phyloP scores from a whole-genome alignment of 106 monocot species.

The Dendrobium chrysotoxum region DNA sequence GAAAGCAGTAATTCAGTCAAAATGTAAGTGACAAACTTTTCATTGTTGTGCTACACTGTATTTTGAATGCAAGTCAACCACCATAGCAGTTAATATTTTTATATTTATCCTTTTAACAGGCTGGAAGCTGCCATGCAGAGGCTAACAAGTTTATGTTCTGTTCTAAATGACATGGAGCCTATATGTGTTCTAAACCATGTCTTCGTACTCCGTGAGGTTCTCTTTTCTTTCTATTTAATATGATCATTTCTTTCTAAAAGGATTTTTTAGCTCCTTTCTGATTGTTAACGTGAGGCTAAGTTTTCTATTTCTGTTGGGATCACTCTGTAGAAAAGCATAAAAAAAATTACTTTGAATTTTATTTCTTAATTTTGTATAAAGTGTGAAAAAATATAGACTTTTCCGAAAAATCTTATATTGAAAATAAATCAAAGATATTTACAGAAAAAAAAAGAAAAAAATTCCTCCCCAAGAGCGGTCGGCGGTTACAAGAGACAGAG shows the following conservation, averaged over 20 bases:
- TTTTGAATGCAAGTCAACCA: not conserved
- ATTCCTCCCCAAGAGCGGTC: too few species aligned
- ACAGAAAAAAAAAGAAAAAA: too few species aligned
- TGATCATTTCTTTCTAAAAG: not conserved
- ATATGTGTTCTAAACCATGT: conserved; percentile 98
- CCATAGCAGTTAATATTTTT: not conserved
- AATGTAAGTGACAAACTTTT: conserved; percentile 47
- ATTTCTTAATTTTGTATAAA: too few species aligned
- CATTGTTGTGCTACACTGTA: not conserved
- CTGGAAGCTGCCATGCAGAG: conserved; percentile 97
- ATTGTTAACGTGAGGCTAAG: not conserved
- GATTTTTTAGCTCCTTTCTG: not conserved
- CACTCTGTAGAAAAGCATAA: too few species aligned
- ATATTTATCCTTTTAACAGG: conserved; percentile 36
- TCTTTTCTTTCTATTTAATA: conserved; percentile 9
- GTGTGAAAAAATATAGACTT: too few species aligned
- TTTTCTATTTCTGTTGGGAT: not conserved
- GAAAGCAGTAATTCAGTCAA: conserved; percentile 76
- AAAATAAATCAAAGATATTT: too few species aligned
- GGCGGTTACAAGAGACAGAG: too few species aligned
- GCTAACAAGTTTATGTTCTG: conserved; percentile 91
- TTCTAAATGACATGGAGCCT: conserved; percentile 98
- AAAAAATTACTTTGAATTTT: too few species aligned
- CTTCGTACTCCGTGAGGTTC: conserved; percentile 90
- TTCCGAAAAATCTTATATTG: too few species aligned